Base-by-base conservation (phyloP, 768 basidiomycete species). In the Coprinopsis sp. region DNA sequence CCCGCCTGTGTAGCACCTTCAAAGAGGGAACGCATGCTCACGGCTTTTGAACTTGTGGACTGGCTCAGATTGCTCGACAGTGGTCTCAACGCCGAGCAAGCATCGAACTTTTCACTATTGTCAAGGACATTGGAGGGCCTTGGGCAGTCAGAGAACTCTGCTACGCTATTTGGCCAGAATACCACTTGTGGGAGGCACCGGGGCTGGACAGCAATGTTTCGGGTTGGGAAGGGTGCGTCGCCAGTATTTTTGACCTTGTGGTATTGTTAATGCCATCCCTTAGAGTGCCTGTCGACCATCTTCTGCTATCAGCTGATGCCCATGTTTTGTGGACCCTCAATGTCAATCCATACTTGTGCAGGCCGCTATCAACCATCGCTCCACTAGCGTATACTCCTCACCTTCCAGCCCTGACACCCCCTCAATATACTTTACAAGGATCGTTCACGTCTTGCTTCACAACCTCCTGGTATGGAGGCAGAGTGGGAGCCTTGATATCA, bases 21-120 rank as follows among this genome's bases (percentile, higher is more conserved):
- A 2, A 61, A 62, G 31, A 62, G 21, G 61, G 73, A 33, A 64
- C 61, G 38, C 51, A 56, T 1, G 53, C 65, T 23, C 13, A 49
- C 48, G n/a, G 82, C 81, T 1, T 78, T 68, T 34, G 78, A 80
- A 41, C 64, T 87, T 0, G 66, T 87, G n/a, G 83, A 85, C 52
- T 80, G 76, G 75, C 47, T 83, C 25, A 78, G 84, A 29, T 61
- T 85, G 1, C 54, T 70, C 2, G 67, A 68, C 12, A 56, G 60
- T 22, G 54, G 62, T 1, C 53, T 77, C 3, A 54, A 58, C 12
- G 11, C 63, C 1, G 50, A 54, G 0, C 70, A 81, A 37, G 56
- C 82, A 16, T 56, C 51, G 18, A 71, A 72, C 5, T 84, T 2
- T 57, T 67, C 0, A 45, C 46, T 1, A 58, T 72, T 0, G 51